Conservation (phyloP, 1,284 basidiomycete species). For the Leccinum huronense region DNA sequence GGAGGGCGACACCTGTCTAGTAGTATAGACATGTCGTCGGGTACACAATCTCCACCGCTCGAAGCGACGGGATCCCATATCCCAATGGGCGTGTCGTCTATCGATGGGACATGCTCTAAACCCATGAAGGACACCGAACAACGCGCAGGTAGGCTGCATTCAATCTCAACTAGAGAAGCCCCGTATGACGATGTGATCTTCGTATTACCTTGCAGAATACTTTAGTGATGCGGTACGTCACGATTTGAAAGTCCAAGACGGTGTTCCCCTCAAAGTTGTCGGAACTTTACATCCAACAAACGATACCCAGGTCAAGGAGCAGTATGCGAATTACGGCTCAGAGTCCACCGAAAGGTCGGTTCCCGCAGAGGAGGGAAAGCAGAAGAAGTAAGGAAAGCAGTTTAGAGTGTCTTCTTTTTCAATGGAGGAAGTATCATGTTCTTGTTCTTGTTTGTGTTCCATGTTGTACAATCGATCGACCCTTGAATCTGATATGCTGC, state of each 20-base stretch:
- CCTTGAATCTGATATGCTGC: background rate
- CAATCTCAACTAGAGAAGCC: background rate
- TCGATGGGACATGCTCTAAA: slow-evolving; percentile 38
- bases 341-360: slow-evolving; percentile 15
- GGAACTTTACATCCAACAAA: background rate
- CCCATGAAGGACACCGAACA: slow-evolving; percentile 33
- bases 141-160: slow-evolving; percentile 28
- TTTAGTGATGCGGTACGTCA: slow-evolving; percentile 32
- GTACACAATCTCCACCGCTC: slow-evolving; percentile 52
- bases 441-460: background rate
- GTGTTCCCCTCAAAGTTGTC: background rate
- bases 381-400: background rate
- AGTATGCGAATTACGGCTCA: slow-evolving; percentile 15
- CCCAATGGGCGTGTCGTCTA: slow-evolving; percentile 50
- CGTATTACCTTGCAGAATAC: slow-evolving; percentile 21
- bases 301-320: slow-evolving; percentile 24
- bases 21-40: slow-evolving; percentile 22
- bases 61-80: slow-evolving; percentile 46
- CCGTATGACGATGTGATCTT: background rate
- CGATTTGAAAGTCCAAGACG: background rate
- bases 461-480: slow-evolving; percentile 14
- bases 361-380: slow-evolving; percentile 15
- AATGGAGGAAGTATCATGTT: background rate
- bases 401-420: background rate
- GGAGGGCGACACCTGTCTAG: background rate